These are phyloP conservation scores for Hypsizygus ulmarius DNA, from an alignment of 1,284 basidiomycete species.

Conservation along the genomic window DNA sequence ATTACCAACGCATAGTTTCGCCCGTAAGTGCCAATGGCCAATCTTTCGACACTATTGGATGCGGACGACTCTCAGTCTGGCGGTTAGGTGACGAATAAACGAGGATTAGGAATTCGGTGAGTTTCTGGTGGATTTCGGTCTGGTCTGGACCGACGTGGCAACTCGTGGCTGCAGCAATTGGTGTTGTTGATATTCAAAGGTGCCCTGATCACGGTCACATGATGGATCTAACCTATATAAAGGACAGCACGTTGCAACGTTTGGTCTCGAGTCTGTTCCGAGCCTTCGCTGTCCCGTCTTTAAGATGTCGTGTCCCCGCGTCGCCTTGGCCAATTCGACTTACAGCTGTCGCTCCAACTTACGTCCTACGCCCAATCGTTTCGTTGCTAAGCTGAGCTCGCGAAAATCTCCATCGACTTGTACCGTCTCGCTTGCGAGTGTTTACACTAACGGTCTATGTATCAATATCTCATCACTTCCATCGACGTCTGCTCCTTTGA, in stretches of 20 bases:
- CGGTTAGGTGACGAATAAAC: too few species aligned
- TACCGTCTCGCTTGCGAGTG: constrained; percentile 21
- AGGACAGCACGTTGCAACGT: constrained; percentile 18
- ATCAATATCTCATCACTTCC: constrained; percentile 10
- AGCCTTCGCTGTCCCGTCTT: constrained; percentile 15
- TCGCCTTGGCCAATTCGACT: constrained; percentile 21
- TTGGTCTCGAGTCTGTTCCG: constrained; percentile 17
- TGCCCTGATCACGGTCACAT: constrained; percentile 18
- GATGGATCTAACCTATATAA: constrained; percentile 14
- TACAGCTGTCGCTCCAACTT: constrained; percentile 17
- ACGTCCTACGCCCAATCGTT: constrained; percentile 10
- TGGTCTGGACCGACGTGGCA: too few species aligned
- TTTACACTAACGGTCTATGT: constrained; percentile 12
- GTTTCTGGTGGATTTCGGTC: too few species aligned
- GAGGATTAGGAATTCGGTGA: too few species aligned
- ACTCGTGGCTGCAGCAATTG: constrained; percentile 22
- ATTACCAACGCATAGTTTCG: too few species aligned
- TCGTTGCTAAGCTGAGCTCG: constrained; percentile 16
- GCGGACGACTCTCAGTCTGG: too few species aligned
- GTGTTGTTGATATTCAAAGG: constrained; percentile 1
- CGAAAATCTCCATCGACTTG: constrained; percentile 22
- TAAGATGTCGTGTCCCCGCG: constrained; percentile 20
- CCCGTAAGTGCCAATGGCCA: too few species aligned
- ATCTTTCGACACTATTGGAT: too few species aligned
- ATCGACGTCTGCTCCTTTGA: constrained; percentile 5